Evolutionary conservation across 805 yeast species (phyloP).

Genomic region (Millerozyma acaciae): DNA sequence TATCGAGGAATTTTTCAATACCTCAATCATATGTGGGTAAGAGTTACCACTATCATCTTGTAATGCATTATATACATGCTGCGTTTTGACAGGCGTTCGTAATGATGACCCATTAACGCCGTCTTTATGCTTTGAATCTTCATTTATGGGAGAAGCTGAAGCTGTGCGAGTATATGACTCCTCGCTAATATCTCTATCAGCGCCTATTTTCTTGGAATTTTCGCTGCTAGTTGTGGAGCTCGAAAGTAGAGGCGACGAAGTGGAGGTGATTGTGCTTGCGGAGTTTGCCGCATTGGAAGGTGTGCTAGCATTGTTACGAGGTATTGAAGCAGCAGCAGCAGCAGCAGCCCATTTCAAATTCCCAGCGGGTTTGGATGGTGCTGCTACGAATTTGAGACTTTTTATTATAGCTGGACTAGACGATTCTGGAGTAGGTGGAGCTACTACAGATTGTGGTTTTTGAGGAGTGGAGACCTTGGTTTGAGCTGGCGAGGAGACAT

Average conservation of each 20-base stretch:
- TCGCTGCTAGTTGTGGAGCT: no score
- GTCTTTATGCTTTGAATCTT: no score
- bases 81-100: not conserved
- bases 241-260: no score
- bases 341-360: conserved; percentile 57
- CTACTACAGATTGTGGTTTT: conserved; percentile 6
- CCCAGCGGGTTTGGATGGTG: conserved; percentile 51
- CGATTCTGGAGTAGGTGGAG: conserved; percentile 22
- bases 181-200: no score
- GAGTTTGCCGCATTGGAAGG: no score
- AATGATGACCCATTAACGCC: no score
- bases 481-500: conserved; percentile 3
- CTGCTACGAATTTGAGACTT: conserved; percentile 51
- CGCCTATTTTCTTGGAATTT: no score
- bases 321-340: conserved; percentile 28
- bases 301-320: no score
- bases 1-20: conserved; percentile 27
- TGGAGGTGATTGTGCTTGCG: no score
- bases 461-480: conserved; percentile 4
- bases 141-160: no score
- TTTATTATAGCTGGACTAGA: conserved; percentile 39
- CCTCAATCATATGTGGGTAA: no score
- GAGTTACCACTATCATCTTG: conserved; percentile 5
- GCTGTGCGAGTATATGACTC: no score
- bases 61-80: conserved; percentile 2